A percentile compares a stretch with the other conserved stretches of the same genome.
Evolutionary conservation across 2,329 filamentous ascomycete genomes (phyloP).

Genomic region (Knufia fluminis): DNA sequence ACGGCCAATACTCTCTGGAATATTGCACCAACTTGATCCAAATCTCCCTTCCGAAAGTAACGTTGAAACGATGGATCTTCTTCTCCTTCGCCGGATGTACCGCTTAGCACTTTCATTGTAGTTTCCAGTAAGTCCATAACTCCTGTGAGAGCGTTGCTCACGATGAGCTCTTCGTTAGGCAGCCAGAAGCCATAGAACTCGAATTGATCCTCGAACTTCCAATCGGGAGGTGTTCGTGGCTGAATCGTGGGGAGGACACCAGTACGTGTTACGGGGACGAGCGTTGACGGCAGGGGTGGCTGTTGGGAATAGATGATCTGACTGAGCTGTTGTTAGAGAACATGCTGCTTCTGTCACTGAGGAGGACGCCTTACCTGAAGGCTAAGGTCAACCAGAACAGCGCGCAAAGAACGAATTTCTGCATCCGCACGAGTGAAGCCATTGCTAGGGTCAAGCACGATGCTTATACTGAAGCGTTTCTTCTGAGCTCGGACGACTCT

Average conservation of each 20-base stretch:
- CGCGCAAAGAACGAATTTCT: too few relatives aligned
- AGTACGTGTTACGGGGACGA: too few relatives aligned
- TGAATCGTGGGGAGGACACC: too few relatives aligned
- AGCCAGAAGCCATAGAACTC: background rate
- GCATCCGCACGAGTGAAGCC: too few relatives aligned
- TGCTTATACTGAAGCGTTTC: too few relatives aligned
- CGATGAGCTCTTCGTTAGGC: background rate
- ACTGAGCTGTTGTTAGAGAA: background rate
- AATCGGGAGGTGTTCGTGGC: background rate
- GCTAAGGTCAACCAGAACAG: too few relatives aligned
- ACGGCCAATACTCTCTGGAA: background rate
- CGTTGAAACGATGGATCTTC: background rate
- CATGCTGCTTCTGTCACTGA: background rate
- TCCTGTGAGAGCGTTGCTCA: background rate
- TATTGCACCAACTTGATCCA: background rate
- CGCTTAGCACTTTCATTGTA: background rate
- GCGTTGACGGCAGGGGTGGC: background rate
- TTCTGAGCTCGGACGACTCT: too few relatives aligned
- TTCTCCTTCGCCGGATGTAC: background rate
- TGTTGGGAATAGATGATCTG: background rate
- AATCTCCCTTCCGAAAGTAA: background rate
- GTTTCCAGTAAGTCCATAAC: background rate
- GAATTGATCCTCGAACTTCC: background rate
- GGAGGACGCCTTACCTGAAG: background rate
- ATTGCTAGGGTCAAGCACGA: too few relatives aligned